Percentiles rank a stretch among this genome's conserved stretches.
These are phyloP conservation scores for Gypsophila paniculata DNA, from an alignment of 179 eudicot genomes.

Conservation along the genomic window DNA sequence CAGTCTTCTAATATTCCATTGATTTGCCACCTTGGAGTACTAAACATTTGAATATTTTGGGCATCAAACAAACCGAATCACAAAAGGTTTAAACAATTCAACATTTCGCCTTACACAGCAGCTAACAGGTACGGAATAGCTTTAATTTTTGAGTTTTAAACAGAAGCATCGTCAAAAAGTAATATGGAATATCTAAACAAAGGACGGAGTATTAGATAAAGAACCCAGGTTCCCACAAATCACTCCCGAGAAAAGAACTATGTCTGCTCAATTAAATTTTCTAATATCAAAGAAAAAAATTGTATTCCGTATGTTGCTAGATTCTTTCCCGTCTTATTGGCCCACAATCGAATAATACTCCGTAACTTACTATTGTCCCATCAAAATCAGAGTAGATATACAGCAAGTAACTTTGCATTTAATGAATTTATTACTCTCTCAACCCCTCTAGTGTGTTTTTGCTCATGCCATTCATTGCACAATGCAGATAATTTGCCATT, in stretches of 20 bases:
- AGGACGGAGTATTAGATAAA: too few relatives aligned
- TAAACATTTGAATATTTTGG: background rate
- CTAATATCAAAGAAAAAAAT: too few relatives aligned
- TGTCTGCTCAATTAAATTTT: too few relatives aligned
- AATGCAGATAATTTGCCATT: background rate
- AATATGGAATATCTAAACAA: background rate
- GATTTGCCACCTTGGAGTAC: background rate
- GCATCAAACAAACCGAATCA: background rate
- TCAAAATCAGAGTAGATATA: background rate
- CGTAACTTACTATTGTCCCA: background rate
- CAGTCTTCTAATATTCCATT: constrained; percentile 20
- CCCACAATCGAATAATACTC: background rate
- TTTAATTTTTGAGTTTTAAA: background rate
- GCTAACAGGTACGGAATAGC: background rate
- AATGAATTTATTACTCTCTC: background rate
- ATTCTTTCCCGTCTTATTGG: background rate
- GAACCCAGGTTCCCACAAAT: too few relatives aligned
- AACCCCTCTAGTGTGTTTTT: background rate
- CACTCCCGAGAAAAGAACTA: too few relatives aligned
- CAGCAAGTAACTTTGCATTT: background rate
- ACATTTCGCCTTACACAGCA: background rate
- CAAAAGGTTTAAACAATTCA: background rate
- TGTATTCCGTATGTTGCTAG: too few relatives aligned
- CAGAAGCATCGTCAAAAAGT: background rate
- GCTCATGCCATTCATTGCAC: background rate